Percentiles rank a stretch among this genome's conserved stretches.
Evolutionary conservation across 805 yeast genomes (phyloP).

Genomic region (Candida parachauliodes): DNA sequence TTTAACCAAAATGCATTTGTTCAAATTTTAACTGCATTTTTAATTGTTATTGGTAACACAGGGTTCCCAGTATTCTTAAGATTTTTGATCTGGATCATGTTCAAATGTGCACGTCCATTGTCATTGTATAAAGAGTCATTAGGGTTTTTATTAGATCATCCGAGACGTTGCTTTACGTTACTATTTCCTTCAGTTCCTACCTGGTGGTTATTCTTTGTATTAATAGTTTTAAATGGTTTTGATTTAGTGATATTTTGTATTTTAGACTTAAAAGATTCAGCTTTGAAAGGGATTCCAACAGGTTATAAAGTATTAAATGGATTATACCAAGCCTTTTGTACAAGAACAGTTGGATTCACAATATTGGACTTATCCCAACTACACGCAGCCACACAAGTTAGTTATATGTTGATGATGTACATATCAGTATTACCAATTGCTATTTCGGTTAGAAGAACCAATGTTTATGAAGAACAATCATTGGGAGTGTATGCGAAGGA

Average conservation of each 20-base stretch:
- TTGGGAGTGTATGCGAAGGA: slow-evolving; percentile 72
- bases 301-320: slow-evolving; percentile 80
- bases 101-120: slow-evolving; percentile 61
- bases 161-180: slow-evolving; percentile 92
- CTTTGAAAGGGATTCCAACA: slow-evolving; percentile 51
- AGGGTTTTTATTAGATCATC: slow-evolving; percentile 88
- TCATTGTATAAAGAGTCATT: slow-evolving; percentile 70
- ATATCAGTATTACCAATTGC: slow-evolving; percentile 95
- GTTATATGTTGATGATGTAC: slow-evolving; percentile 97
- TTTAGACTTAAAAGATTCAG: slow-evolving; percentile 59
- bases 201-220: slow-evolving; percentile 84
- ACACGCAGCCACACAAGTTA: slow-evolving; percentile 90
- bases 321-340: slow-evolving; percentile 82
- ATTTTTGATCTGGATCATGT: slow-evolving; percentile 75
- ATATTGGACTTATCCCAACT: slow-evolving; percentile 65
- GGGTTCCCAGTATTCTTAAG: slow-evolving; percentile 87
- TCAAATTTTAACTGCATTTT: slow-evolving; percentile 58
- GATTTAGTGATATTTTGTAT: slow-evolving; percentile 81
- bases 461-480: slow-evolving; percentile 96
- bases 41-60: slow-evolving; percentile 89
- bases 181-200: slow-evolving; percentile 91
- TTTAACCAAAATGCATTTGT: slow-evolving; percentile 65
- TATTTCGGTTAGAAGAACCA: slow-evolving; percentile 92
- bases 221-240: slow-evolving; percentile 66
- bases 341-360: slow-evolving; percentile 91